Evolutionary conservation across 169 alveolate genomes (phyloP), one percentile per base, ranked within the genome.

Genomic region (Amoebophrya sp.): DNA sequence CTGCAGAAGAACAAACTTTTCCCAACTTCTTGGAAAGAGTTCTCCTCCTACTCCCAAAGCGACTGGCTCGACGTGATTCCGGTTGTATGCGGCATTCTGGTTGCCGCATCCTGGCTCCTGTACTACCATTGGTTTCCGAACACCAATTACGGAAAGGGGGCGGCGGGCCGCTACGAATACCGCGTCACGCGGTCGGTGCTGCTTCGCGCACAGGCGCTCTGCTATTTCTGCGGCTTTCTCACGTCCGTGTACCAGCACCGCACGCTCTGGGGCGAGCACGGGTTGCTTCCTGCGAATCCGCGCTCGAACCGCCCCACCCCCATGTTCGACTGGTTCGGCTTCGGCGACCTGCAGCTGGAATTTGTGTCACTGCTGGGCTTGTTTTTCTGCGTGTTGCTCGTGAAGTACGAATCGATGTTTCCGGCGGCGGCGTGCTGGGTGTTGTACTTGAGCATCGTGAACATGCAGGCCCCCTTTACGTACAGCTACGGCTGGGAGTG

Each of bases 401-500:
- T 32, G n/a, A 14, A 39, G 23, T 23, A n/a, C 40, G 89, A 32
- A 3, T n/a, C 40, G 40, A 40, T 83, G 40, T 41, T 91, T 40
- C 77, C 47, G 66, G 89, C 90, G 88, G 40, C 39, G 12, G 47
- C 77, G 35, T 77, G 40, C 23, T 91, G 93, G 93, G 91, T 77
- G 18, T 89, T 89, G n/a, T 91, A 91, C 39, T 77, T 91, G 40
- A 66, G 91, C 90, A 91, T 91, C n/a, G 90, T 91, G 39, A 91
- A 91, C 93, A 32, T 91, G 91, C 93, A 91, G 89, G 93, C 77
- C 3, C 53, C 93, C 12, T 91, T 91, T 41, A 91, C 93, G 40
- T 91, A 77, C 91, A 77, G 90, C 91, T 91, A 91, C 47, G 93
- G 93, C 77, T 91, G 93, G 93, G 93, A 91, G 53, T 91, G 93